A percentile compares a stretch with the other conserved stretches of the same genome.
Evolutionary conservation across 2,329 filamentous ascomycete species (phyloP).

Genomic region (Cryphonectria radicalis): DNA sequence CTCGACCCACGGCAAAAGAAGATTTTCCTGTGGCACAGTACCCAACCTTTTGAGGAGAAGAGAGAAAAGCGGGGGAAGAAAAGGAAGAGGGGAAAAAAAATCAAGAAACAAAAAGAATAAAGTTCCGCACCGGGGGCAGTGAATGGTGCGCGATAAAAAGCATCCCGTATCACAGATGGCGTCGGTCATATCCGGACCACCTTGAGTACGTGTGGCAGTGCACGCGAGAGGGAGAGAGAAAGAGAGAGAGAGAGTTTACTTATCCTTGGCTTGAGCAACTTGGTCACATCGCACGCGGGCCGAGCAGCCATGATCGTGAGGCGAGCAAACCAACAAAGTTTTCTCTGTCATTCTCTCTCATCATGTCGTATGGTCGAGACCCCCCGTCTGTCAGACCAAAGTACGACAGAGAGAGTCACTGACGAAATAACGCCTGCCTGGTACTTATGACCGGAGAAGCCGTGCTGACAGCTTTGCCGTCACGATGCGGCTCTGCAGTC

Average conservation of each 20-base stretch:
- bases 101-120: too few species aligned
- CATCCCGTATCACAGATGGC: not conserved
- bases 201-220: not conserved
- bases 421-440: not conserved
- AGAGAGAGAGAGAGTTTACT: not conserved
- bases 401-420: not conserved
- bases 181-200: slow-evolving; percentile 4
- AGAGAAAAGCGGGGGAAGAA: too few species aligned
- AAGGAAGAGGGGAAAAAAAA: not conserved
- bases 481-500: not conserved
- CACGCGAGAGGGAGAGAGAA: not conserved
- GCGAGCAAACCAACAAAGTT: not conserved
- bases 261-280: not conserved
- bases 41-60: too few species aligned
- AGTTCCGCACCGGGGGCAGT: not conserved
- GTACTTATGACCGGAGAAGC: not conserved
- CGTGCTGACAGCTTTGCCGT: too few species aligned
- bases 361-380: not conserved
- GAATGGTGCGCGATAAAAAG: not conserved
- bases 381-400: not conserved
- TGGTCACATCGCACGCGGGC: not conserved
- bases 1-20: slow-evolving; percentile 2
- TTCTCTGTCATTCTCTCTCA: not conserved
- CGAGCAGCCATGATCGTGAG: not conserved
- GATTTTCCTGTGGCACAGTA: too few species aligned